A percentile compares a stretch with the other conserved stretches of the same genome.
These are phyloP conservation scores for Penicillium oxalicum DNA, from an alignment of 2,329 filamentous ascomycete genomes.

Conservation along the genomic window DNA sequence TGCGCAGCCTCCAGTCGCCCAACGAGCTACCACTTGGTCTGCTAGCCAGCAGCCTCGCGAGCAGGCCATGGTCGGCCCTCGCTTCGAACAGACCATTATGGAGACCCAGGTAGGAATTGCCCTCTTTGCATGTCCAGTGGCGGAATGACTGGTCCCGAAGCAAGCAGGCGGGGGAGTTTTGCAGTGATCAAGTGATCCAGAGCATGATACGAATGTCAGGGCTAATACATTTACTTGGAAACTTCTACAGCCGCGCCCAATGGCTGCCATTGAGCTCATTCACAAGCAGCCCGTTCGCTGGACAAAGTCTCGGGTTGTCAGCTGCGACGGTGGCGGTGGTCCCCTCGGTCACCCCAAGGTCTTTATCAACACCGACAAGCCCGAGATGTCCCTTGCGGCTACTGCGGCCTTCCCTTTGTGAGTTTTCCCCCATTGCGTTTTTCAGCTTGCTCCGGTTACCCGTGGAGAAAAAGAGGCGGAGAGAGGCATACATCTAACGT, in stretches of 20 bases:
- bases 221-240: background rate
- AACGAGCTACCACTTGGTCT: conserved; percentile 80
- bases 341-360: conserved; percentile 84
- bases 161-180: too few relatives aligned
- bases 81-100: conserved; percentile 97
- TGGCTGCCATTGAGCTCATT: conserved; percentile 88
- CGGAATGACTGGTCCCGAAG: too few relatives aligned
- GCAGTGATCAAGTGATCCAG: too few relatives aligned
- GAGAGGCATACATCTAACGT: background rate
- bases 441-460: too few relatives aligned
- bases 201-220: too few relatives aligned
- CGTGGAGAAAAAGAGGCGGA: too few relatives aligned
- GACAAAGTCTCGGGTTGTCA: conserved; percentile 74
- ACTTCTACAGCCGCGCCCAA: conserved; percentile 66
- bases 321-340: conserved; percentile 88
- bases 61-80: conserved; percentile 82
- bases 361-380: conserved; percentile 98
- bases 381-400: conserved; percentile 84
- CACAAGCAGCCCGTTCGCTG: conserved; percentile 93
- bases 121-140: too few relatives aligned
- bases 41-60: conserved; percentile 74
- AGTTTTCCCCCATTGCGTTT: conserved; percentile 33
- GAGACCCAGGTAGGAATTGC: conserved; percentile 65
- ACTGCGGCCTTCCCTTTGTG: conserved; percentile 92
- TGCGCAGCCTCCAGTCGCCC: conserved; percentile 68